Conservation (phyloP, 75 land plant genomes). For the Cryptomeria japonica region DNA sequence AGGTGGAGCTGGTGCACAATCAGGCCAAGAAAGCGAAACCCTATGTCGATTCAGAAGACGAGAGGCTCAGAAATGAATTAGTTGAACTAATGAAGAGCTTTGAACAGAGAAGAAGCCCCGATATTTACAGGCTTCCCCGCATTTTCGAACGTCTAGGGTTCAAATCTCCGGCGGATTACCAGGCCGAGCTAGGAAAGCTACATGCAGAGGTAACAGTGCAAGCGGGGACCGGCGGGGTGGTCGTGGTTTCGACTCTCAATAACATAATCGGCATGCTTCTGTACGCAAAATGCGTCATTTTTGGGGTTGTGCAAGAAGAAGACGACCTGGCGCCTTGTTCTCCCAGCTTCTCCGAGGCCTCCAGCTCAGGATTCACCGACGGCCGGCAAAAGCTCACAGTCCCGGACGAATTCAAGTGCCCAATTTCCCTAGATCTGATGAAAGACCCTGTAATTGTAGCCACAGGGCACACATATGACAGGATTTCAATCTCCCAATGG, state of each 20-base stretch:
- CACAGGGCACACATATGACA: slow-evolving; percentile 89
- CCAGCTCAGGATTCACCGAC: background rate
- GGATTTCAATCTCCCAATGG: slow-evolving; percentile 69
- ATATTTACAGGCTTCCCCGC: slow-evolving; percentile 27
- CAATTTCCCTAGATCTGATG: slow-evolving; percentile 88
- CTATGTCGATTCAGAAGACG: slow-evolving; percentile 44
- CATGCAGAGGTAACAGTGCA: slow-evolving; percentile 55
- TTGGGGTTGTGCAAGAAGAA: slow-evolving; percentile 49
- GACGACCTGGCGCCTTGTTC: slow-evolving; percentile 17
- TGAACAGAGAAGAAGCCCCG: slow-evolving; percentile 46
- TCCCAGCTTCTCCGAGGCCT: background rate
- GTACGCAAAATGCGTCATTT: slow-evolving; percentile 69
- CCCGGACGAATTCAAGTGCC: slow-evolving; percentile 86
- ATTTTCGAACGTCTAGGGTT: slow-evolving; percentile 51
- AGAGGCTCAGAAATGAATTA: slow-evolving; percentile 27
- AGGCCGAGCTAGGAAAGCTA: slow-evolving; percentile 62
- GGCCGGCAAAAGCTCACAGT: slow-evolving; percentile 2
- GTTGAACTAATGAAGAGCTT: slow-evolving; percentile 40
- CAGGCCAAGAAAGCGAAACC: slow-evolving; percentile 38
- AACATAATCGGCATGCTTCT: slow-evolving; percentile 63
- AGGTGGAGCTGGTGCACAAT: slow-evolving; percentile 39
- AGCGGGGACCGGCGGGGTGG: slow-evolving; percentile 47
- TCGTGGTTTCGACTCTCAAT: slow-evolving; percentile 35
- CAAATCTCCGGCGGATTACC: slow-evolving; percentile 49
- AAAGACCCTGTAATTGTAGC: slow-evolving; percentile 81